Conservation (phyloP, 108 stramenopile species). For the Fistulifera pelliculosa region DNA sequence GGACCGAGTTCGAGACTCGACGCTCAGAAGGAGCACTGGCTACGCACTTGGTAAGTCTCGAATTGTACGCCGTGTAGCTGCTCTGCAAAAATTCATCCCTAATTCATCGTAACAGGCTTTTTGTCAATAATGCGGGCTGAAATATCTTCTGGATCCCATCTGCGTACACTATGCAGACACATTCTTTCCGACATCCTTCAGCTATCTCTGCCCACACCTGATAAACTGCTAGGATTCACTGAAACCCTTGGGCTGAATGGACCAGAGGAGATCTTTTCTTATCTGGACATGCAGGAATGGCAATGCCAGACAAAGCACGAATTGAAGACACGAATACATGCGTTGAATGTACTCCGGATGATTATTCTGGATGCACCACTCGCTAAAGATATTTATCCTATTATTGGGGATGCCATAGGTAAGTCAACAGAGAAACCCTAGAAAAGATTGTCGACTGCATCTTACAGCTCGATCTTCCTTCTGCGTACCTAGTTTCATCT, state of each 20-base stretch:
- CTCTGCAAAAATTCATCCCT: not conserved
- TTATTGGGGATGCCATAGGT: slow-evolving; percentile 36
- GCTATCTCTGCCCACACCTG: slow-evolving; percentile 30
- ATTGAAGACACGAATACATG: slow-evolving; percentile 43
- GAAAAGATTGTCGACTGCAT: no score
- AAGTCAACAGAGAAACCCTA: not conserved
- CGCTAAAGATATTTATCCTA: slow-evolving; percentile 18
- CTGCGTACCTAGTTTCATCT: slow-evolving; percentile 10
- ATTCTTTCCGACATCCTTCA: slow-evolving; percentile 24
- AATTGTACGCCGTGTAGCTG: slow-evolving; percentile 37
- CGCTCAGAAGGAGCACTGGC: slow-evolving; percentile 49
- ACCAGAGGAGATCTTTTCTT: no score
- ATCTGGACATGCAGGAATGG: no score
- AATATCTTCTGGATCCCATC: slow-evolving; percentile 7
- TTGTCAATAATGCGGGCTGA: slow-evolving; percentile 49
- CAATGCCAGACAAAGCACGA: not conserved
- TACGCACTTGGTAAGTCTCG: slow-evolving; percentile 56
- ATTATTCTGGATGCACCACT: slow-evolving; percentile 53
- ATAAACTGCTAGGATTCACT: slow-evolving; percentile 3
- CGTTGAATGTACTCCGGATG: slow-evolving; percentile 50
- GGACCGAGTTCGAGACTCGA: slow-evolving; percentile 50
- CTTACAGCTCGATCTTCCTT: no score
- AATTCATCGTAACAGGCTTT: slow-evolving; percentile 27
- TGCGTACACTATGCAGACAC: slow-evolving; percentile 11
- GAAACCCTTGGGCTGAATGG: slow-evolving; percentile 4